Evolutionary conservation across 257 asterid genomes (phyloP).

Genomic region (Schizonepeta tenuifolia): DNA sequence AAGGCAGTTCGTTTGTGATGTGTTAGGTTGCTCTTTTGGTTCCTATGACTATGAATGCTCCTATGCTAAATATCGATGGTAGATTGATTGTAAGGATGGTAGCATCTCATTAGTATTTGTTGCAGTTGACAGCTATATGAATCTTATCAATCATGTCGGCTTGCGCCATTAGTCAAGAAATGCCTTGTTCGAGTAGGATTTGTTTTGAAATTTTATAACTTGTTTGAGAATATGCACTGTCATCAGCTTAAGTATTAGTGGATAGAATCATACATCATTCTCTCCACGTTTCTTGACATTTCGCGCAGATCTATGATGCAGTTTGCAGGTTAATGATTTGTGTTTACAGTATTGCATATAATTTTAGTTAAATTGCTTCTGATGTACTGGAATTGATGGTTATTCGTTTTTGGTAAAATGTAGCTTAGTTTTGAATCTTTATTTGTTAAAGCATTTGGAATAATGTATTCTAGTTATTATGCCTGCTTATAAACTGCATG

Average conservation of each 20-base stretch:
- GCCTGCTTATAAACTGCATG: neutral
- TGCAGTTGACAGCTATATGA: conserved; percentile 19
- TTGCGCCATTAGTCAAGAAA: conserved; percentile 6
- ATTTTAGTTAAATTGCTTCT: neutral
- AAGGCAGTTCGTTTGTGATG: conserved; percentile 23
- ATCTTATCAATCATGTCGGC: conserved; percentile 7
- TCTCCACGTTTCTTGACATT: neutral
- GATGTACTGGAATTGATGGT: neutral
- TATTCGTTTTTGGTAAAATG: neutral
- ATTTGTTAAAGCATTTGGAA: neutral
- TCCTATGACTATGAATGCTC: conserved; percentile 1
- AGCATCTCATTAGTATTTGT: conserved; percentile 28
- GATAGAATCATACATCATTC: neutral
- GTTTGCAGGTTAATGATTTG: neutral
- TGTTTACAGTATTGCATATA: neutral
- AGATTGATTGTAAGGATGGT: conserved; percentile 26
- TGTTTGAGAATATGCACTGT: neutral
- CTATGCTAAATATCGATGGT: conserved; percentile 28
- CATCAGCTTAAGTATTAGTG: neutral
- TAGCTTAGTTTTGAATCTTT: neutral
- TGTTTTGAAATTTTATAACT: neutral
- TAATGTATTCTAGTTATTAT: neutral
- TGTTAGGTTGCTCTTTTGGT: conserved; percentile 26
- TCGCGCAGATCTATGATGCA: neutral
- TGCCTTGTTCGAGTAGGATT: conserved; percentile 5